A percentile compares a stretch with the other conserved stretches of the same genome.
phyloP scores from a whole-genome alignment of 768 basidiomycete species.

The Baorangia bicolor region DNA sequence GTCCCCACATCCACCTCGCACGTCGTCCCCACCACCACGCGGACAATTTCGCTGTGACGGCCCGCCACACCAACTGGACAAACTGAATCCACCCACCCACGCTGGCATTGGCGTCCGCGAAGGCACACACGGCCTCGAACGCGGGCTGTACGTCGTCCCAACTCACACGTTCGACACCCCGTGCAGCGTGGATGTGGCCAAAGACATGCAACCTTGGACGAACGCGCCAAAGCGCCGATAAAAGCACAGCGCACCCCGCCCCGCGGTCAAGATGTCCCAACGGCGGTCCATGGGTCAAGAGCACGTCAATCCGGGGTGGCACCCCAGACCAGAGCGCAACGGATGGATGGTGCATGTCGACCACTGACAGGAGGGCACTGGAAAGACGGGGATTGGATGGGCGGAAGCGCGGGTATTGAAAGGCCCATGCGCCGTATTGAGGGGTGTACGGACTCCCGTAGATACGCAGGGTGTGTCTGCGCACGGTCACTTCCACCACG shows the following conservation, averaged over 20 bases:
- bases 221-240: constrained; percentile 34
- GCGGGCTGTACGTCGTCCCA: constrained; percentile 34
- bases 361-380: not conserved
- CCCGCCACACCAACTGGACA: constrained; percentile 14
- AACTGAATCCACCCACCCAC: constrained; percentile 14
- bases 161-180: constrained; percentile 33
- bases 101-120: not conserved
- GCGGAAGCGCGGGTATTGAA: constrained; percentile 11
- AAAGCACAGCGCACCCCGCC: constrained; percentile 35
- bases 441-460: constrained; percentile 44
- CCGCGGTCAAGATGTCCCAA: constrained; percentile 32
- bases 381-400: not conserved
- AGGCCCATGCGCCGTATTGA: constrained; percentile 26
- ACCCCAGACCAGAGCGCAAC: constrained; percentile 29
- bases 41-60: constrained; percentile 3
- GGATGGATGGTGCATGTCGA: not conserved
- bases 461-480: constrained; percentile 31
- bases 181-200: constrained; percentile 42
- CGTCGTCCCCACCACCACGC: constrained; percentile 9
- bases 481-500: constrained; percentile 28
- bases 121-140: constrained; percentile 30
- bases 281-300: constrained; percentile 46
- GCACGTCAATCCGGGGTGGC: constrained; percentile 36
- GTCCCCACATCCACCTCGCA: constrained; percentile 5
- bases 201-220: constrained; percentile 40